phyloP scores from a whole-genome alignment of 2,329 filamentous ascomycete genomes.

The Cercospora canescens region DNA sequence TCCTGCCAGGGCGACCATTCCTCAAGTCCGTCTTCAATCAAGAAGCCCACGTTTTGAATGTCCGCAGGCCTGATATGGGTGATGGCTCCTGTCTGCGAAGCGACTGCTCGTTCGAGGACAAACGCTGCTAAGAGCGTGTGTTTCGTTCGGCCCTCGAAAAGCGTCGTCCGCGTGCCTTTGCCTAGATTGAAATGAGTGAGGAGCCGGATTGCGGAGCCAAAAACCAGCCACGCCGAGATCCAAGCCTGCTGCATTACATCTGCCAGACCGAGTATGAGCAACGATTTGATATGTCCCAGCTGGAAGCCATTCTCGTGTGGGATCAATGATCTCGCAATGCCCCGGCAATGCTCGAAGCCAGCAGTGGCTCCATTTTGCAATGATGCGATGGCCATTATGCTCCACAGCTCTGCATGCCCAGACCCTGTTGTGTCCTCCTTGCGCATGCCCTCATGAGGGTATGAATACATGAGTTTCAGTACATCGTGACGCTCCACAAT shows the following conservation, averaged over 20 bases:
- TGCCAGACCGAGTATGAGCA: constrained; percentile 58
- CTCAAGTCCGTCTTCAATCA: constrained; percentile 67
- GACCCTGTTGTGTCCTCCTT: constrained; percentile 34
- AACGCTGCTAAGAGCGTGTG: constrained; percentile 59
- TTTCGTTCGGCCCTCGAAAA: constrained; percentile 33
- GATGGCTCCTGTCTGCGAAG: constrained; percentile 51
- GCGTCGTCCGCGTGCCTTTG: constrained; percentile 12
- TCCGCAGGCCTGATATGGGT: constrained; percentile 54
- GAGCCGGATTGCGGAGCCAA: constrained; percentile 64
- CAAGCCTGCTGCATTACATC: constrained; percentile 61
- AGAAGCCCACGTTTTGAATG: constrained; percentile 47
- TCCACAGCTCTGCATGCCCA: constrained; percentile 48
- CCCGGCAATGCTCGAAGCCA: constrained; percentile 11
- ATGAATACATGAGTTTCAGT: constrained; percentile 58
- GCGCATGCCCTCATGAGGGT: constrained; percentile 47
- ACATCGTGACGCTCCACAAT: constrained; percentile 68
- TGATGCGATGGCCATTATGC: constrained; percentile 39
- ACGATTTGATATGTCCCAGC: constrained; percentile 43
- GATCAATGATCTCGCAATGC: constrained; percentile 23
- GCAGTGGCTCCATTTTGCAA: not conserved
- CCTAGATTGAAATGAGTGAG: constrained; percentile 38
- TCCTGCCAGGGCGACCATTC: constrained; percentile 74
- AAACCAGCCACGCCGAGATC: constrained; percentile 62
- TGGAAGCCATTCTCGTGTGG: constrained; percentile 31
- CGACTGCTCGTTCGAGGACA: constrained; percentile 61